These are phyloP conservation scores for Suillus spraguei DNA, from an alignment of 768 basidiomycete species.

Conservation along the genomic window DNA sequence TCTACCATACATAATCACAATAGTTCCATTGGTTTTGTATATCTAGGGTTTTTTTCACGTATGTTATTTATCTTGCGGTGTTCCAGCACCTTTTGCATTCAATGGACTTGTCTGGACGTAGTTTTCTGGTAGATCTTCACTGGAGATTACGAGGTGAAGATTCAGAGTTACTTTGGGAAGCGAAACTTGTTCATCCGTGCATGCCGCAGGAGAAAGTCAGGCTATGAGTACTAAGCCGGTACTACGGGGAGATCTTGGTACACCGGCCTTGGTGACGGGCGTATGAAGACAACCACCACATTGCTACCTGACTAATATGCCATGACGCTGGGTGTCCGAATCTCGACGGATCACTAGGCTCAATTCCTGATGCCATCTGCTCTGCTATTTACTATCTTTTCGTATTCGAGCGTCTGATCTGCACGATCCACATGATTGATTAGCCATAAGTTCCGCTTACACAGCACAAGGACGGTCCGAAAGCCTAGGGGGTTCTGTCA, in stretches of 20 bases:
- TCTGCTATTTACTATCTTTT: not conserved
- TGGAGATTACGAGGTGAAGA: not conserved
- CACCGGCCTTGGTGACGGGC: not conserved
- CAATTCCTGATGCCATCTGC: not conserved
- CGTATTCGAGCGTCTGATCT: not conserved
- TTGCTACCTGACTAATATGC: too few species aligned
- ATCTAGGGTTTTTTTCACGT: not conserved
- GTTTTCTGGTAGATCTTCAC: not conserved
- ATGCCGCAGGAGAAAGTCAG: not conserved
- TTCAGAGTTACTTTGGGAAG: not conserved
- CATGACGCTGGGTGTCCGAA: too few species aligned
- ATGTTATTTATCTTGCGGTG: not conserved
- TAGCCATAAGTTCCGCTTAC: not conserved
- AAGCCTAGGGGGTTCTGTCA: too few species aligned
- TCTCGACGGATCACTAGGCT: too few species aligned
- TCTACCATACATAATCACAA: conserved; percentile 3
- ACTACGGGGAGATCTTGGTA: too few species aligned
- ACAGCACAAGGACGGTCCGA: too few species aligned
- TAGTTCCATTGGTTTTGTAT: not conserved
- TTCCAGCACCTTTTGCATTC: not conserved
- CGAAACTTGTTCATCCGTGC: not conserved
- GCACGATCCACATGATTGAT: not conserved
- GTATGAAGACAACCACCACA: not conserved
- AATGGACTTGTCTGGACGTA: too few species aligned
- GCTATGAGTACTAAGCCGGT: too few species aligned